phyloP scores from a whole-genome alignment of 2,329 filamentous ascomycete species.

The Metarhizium rileyi region DNA sequence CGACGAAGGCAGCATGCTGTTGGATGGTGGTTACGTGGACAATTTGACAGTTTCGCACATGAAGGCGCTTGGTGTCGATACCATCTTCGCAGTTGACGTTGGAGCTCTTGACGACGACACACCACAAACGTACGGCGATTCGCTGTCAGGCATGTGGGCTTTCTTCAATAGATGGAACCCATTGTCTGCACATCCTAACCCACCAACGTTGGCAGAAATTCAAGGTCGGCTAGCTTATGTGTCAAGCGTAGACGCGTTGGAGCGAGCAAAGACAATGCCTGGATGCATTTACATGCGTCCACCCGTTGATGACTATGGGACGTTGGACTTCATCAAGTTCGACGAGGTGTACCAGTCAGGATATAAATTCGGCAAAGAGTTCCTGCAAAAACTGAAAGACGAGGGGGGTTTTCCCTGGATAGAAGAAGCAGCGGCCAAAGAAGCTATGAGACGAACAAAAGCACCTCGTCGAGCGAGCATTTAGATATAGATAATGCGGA shows the following conservation, averaged over 20 bases:
- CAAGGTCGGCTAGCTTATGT: conserved; percentile 93
- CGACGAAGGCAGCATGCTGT: conserved; percentile 91
- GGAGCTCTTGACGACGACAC: conserved; percentile 86
- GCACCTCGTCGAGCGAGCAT: conserved; percentile 72
- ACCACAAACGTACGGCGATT: conserved; percentile 88
- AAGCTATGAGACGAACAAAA: conserved; percentile 66
- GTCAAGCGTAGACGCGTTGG: conserved; percentile 85
- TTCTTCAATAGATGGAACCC: conserved; percentile 96
- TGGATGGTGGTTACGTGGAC: conserved; percentile 95
- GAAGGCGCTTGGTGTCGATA: conserved; percentile 85
- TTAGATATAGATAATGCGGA: conserved; percentile 28
- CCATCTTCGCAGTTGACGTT: conserved; percentile 93
- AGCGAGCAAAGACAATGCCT: conserved; percentile 81
- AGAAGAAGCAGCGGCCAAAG: conserved; percentile 68
- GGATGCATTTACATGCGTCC: conserved; percentile 96
- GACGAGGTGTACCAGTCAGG: conserved; percentile 92
- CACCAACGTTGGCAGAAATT: conserved; percentile 90
- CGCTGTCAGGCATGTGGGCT: conserved; percentile 89
- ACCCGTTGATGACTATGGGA: conserved; percentile 87
- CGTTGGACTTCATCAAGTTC: conserved; percentile 93
- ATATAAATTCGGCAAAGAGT: conserved; percentile 76
- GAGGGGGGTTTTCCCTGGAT: conserved; percentile 64
- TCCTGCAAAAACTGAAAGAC: conserved; percentile 64
- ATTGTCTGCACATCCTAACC: conserved; percentile 79
- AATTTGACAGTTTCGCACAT: conserved; percentile 96